Base-by-base conservation (phyloP, 1,139 yeast genomes). In the Meyerozyma smithsonii region DNA sequence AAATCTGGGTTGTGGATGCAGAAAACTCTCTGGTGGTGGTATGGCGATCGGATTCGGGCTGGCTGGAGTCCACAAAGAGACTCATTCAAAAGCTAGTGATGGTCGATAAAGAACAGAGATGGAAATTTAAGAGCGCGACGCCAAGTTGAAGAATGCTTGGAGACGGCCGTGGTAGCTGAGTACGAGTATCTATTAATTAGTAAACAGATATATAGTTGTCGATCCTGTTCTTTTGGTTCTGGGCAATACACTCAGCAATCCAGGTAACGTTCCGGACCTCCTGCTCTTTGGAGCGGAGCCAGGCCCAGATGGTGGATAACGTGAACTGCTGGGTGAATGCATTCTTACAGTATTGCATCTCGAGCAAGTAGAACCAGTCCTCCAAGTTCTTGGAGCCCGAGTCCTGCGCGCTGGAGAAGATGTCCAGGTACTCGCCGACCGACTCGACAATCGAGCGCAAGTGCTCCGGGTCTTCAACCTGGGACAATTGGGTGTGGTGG, bases 241-340 rank as follows among this genome's bases (percentile, higher is more conserved):
- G 94, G 36, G 92, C 90, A 64, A 84, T 84, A 69, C 99, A 94
- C 68, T 94, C 99, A 36, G 97, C 96, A 46, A 94, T 90, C 98
- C 98, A 94, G 17, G 97, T 87, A 48, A 94, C 82, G 61, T 94
- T 94, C 63, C 98, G 78, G 45, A 94, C 79, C 64, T 94, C 99
- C 66, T 94, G 98, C 64, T 94, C 98, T 56, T 86, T 85, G 15
- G 96, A 81, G 64, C 89, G 84, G 58, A 94, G 77, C 95, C 97
- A 92, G 5, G 97, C 96, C 92, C 96, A 94, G 42, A 92, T 74
- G 2, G 96, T 84, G 36, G 92, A 77, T 53, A 85, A 78, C 12
- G 97, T 84, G 60, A 94, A 94, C 61, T 92, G 98, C 64, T 92
- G 98, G 30, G 98, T 89, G 62, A 94, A 89, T 0, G 97, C 96